Conservation (phyloP, 106 monocot genomes). For the Acorus calamus region DNA sequence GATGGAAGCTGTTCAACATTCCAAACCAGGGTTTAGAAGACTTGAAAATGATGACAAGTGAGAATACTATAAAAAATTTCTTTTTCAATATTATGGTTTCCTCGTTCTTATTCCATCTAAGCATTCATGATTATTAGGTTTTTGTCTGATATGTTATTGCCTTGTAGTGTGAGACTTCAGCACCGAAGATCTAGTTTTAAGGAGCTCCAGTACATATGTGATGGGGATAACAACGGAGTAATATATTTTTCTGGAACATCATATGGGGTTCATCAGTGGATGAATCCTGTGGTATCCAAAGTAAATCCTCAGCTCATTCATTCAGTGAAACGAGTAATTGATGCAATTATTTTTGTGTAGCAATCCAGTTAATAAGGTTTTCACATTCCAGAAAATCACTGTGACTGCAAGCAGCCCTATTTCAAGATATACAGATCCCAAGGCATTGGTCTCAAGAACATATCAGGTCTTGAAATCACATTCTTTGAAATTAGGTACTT, state of each 20-base stretch:
- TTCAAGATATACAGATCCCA: constrained; percentile 93
- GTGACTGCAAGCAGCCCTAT: constrained; percentile 84
- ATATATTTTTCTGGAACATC: constrained; percentile 93
- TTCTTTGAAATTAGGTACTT: neutral
- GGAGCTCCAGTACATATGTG: constrained; percentile 90
- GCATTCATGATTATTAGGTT: neutral
- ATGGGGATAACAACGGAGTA: constrained; percentile 91
- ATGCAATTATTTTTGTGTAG: too few species aligned
- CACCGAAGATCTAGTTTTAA: constrained; percentile 88
- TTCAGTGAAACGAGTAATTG: too few species aligned
- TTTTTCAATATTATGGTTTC: neutral
- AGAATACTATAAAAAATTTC: neutral
- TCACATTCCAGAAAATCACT: constrained; percentile 55
- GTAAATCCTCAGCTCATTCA: constrained; percentile 8
- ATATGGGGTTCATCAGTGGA: constrained; percentile 89
- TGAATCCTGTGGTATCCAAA: constrained; percentile 92
- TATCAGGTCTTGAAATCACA: constrained; percentile 51
- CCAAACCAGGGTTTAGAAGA: constrained; percentile 13
- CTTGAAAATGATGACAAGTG: constrained; percentile 43
- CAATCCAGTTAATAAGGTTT: neutral
- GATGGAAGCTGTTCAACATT: constrained; percentile 50
- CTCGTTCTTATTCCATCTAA: neutral
- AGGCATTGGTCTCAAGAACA: constrained; percentile 68
- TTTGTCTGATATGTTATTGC: neutral
- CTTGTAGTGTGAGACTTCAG: constrained; percentile 66